These are phyloP conservation scores for Tremella mesenterica DNA, from an alignment of 768 basidiomycete genomes.

Conservation along the genomic window DNA sequence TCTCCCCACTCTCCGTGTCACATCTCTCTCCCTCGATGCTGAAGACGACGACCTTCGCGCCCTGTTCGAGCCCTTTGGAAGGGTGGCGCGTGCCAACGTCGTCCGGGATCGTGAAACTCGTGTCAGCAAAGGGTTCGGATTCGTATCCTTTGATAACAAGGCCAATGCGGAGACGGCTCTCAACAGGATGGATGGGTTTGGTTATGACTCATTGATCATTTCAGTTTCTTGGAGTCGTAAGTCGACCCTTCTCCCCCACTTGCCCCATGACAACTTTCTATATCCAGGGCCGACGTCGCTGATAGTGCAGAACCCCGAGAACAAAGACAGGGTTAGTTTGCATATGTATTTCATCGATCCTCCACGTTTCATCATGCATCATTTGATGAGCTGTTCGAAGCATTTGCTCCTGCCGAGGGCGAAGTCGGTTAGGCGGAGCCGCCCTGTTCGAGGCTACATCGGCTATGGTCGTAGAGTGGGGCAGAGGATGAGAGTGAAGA, in stretches of 20 bases:
- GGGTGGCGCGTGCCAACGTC: conserved; percentile 82
- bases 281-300: background rate
- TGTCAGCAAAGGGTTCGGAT: conserved; percentile 90
- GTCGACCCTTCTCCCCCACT: conserved; percentile 14
- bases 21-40: conserved; percentile 92
- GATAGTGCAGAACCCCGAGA: background rate
- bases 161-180: conserved; percentile 75
- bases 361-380: too few species aligned
- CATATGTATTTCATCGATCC: too few species aligned
- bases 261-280: too few species aligned
- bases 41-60: conserved; percentile 89
- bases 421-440: too few species aligned
- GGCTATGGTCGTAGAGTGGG: too few species aligned
- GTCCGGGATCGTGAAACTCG: conserved; percentile 92
- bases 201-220: conserved; percentile 80
- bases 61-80: conserved; percentile 74
- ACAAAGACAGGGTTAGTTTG: too few species aligned
- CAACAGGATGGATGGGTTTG: conserved; percentile 81
- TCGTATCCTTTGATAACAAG: conserved; percentile 86
- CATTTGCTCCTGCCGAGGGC: too few species aligned
- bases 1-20: conserved; percentile 89
- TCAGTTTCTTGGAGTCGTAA: conserved; percentile 57
- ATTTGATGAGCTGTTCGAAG: too few species aligned
- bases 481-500: too few species aligned
- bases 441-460: too few species aligned